Percentiles rank a stretch among this genome's conserved stretches.
These are phyloP conservation scores for Podosphaera xanthii DNA, from an alignment of 2,329 filamentous ascomycete species.

Conservation along the genomic window DNA sequence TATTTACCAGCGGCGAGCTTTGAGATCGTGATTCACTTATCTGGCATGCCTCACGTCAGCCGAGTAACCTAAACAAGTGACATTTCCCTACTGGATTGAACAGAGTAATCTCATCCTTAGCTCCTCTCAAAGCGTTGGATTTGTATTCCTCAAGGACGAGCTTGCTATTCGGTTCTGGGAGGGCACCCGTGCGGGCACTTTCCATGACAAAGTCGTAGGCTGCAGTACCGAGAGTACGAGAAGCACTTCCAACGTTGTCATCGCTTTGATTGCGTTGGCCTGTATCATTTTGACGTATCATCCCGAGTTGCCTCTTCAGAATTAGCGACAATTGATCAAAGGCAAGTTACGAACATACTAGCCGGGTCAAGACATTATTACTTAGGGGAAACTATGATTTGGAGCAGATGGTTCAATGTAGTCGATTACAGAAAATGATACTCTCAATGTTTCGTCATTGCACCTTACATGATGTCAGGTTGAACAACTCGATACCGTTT, in stretches of 20 bases:
- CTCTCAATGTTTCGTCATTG: no score
- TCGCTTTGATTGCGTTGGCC: no score
- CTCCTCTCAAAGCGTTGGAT: slow-evolving; percentile 28
- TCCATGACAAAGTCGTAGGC: background rate
- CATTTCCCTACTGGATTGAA: slow-evolving; percentile 29
- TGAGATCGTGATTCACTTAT: slow-evolving; percentile 27
- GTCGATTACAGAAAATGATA: no score
- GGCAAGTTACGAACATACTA: no score
- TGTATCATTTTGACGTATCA: background rate
- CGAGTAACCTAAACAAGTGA: background rate
- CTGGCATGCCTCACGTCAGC: slow-evolving; percentile 16
- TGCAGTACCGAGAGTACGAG: background rate
- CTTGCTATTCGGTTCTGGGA: slow-evolving; percentile 21
- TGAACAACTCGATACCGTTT: no score
- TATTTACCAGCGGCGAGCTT: slow-evolving; percentile 33
- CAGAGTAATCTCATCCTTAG: slow-evolving; percentile 28
- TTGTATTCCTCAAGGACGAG: slow-evolving; percentile 36
- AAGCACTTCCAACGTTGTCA: background rate
- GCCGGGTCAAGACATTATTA: no score
- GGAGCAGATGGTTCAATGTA: no score
- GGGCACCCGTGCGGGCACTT: background rate
- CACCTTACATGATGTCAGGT: no score
- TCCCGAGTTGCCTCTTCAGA: background rate
- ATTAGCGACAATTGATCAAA: background rate
- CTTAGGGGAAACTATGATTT: no score